Evolutionary conservation across 2,329 filamentous ascomycete genomes (phyloP), one percentile per base, ranked within the genome.

Genomic region (Trichoderma sp.): DNA sequence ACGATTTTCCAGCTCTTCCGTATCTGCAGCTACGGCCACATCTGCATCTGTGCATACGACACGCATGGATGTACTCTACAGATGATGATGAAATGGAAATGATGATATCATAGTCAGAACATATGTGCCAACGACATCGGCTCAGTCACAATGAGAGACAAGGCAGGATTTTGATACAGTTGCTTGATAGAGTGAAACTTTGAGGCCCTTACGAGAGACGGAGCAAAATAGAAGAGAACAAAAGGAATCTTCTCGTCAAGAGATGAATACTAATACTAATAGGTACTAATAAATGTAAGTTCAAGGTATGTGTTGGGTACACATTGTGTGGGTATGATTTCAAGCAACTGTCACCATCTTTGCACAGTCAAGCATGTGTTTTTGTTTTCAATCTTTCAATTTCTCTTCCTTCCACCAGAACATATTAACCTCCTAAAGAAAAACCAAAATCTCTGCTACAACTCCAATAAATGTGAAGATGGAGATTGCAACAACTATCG

Each of bases 391-490:
- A 51, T 6, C 43, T 51, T 51, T 51, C 43, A 51, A 34, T 58
- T 43, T 43, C 21, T 70, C 43, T 51, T 53, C 21, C 39, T 58
- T 21, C 30, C 43, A 15, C 58, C 65, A 53, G 66, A 68, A 39
- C 36, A 70, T 61, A 62, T 68, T 51, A 61, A 28, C 61, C 51
- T 39, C 69, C 61, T 51, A 32, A 57, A 67, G 34, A 57, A 36
- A 39, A 39, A 56, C 34, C 72, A 74, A 70, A 70, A 74, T 73
- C 62, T 70, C 76, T 75, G 57, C 32, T 72, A 74, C 78, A 78
- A 77, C 76, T 79, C 75, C 76, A 69, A 69, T 70, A 68, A 75
- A 64, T 71, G 73, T 75, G 72, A 71, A 30, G 39, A 47, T 47
- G 73, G 76, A 77, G 61, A 61, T 62, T 58, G 60, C 60, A 71